phyloP scores from a whole-genome alignment of 164 flowering plant genomes.

The Chloranthus sessilifolius region DNA sequence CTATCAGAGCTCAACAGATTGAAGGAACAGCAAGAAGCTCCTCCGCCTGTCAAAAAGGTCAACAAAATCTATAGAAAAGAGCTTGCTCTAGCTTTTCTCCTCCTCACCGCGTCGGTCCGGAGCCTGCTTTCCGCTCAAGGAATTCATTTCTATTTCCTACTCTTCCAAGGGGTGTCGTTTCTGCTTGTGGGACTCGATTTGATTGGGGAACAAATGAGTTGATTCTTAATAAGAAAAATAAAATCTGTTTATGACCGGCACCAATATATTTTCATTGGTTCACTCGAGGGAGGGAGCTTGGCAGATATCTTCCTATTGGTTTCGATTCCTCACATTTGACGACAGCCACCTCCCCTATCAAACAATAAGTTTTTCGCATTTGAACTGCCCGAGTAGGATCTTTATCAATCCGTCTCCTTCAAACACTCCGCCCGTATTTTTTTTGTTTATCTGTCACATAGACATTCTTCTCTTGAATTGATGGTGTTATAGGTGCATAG shows the following conservation, averaged over 20 bases:
- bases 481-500: slow-evolving; percentile 7
- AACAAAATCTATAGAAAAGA: slow-evolving; percentile 75
- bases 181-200: slow-evolving; percentile 90
- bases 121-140: slow-evolving; percentile 85
- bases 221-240: slow-evolving; percentile 1
- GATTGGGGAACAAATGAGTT: slow-evolving; percentile 80
- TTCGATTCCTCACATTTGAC: slow-evolving; percentile 1
- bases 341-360: neutral
- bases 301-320: neutral
- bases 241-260: neutral
- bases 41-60: slow-evolving; percentile 32
- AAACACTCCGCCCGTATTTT: too few species aligned
- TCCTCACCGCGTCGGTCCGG: slow-evolving; percentile 74
- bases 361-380: slow-evolving; percentile 6
- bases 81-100: slow-evolving; percentile 67
- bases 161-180: slow-evolving; percentile 82
- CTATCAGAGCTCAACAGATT: slow-evolving; percentile 45
- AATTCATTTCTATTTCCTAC: slow-evolving; percentile 81
- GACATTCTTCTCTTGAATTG: slow-evolving; percentile 15
- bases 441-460: slow-evolving; percentile 7
- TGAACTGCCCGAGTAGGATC: neutral
- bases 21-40: slow-evolving; percentile 44
- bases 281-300: neutral
- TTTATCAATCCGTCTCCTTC: neutral
- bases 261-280: neutral